Percentiles rank a stretch among this genome's conserved stretches.
phyloP scores from a whole-genome alignment of 2,329 filamentous ascomycete species.

The Neoarthrinium moseri region DNA sequence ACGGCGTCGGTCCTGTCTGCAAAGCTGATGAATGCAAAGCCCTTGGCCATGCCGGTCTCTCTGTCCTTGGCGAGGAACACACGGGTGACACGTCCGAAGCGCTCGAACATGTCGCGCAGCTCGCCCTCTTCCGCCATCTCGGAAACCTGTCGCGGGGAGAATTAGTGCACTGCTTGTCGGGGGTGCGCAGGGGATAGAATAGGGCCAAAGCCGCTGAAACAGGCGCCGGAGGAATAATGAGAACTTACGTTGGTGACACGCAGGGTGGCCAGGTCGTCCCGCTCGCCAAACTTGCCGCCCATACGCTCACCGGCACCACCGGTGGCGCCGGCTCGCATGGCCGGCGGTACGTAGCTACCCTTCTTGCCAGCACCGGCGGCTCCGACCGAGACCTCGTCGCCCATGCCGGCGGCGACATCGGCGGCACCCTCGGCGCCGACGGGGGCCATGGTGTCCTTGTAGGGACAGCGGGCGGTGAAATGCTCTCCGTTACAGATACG shows the following conservation, averaged over 20 bases:
- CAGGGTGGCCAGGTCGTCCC: slow-evolving; percentile 94
- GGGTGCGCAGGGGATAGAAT: background rate
- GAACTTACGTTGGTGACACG: slow-evolving; percentile 91
- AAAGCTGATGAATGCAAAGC: slow-evolving; percentile 98
- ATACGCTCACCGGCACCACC: slow-evolving; percentile 77
- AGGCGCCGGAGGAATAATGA: slow-evolving; percentile 7
- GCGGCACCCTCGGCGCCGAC: slow-evolving; percentile 60
- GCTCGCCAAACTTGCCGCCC: slow-evolving; percentile 85
- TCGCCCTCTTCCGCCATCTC: slow-evolving; percentile 97
- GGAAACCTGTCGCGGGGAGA: slow-evolving; percentile 64
- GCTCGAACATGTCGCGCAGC: slow-evolving; percentile 95
- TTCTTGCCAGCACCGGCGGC: slow-evolving; percentile 61
- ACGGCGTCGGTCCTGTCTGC: slow-evolving; percentile 86
- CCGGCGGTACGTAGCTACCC: slow-evolving; percentile 90
- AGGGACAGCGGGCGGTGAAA: slow-evolving; percentile 98
- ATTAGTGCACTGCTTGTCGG: slow-evolving; percentile 23
- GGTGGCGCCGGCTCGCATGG: slow-evolving; percentile 71
- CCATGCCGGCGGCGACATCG: slow-evolving; percentile 56
- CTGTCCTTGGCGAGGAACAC: slow-evolving; percentile 98
- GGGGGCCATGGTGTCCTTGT: slow-evolving; percentile 99
- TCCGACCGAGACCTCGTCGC: slow-evolving; percentile 44
- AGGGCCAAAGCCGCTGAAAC: slow-evolving; percentile 1
- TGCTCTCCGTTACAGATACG: slow-evolving; percentile 98
- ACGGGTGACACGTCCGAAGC: slow-evolving; percentile 92
- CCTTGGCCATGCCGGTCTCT: slow-evolving; percentile 94